Evolutionary conservation across 257 asterid genomes (phyloP).

Genomic region (Forsythia viridissima): DNA sequence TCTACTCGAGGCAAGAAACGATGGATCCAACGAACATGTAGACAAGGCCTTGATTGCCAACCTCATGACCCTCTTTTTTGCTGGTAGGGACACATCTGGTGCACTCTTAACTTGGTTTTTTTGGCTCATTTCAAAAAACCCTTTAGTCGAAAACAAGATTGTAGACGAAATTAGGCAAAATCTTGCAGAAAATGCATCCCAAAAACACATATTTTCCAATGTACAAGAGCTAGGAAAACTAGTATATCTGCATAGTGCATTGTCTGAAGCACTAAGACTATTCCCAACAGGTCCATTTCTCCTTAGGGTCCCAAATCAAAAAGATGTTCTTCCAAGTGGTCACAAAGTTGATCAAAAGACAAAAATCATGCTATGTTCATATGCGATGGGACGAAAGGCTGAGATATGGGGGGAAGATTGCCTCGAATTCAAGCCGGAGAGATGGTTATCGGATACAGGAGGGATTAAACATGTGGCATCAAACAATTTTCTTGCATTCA

Average conservation of each 20-base stretch:
- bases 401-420: slow-evolving; percentile 52
- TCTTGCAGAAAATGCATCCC: neutral
- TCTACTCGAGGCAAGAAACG: neutral
- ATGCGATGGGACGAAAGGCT: slow-evolving; percentile 44
- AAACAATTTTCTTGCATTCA: slow-evolving; percentile 34
- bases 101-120: slow-evolving; percentile 51
- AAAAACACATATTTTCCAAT: slow-evolving; percentile 19
- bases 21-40: slow-evolving; percentile 1
- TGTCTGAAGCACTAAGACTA: slow-evolving; percentile 40
- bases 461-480: slow-evolving; percentile 34
- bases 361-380: slow-evolving; percentile 30
- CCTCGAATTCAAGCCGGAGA: slow-evolving; percentile 48
- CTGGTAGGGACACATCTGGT: slow-evolving; percentile 51
- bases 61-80: slow-evolving; percentile 44
- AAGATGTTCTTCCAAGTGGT: slow-evolving; percentile 14
- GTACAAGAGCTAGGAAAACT: slow-evolving; percentile 31
- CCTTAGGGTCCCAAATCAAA: slow-evolving; percentile 32
- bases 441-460: slow-evolving; percentile 38
- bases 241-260: slow-evolving; percentile 41
- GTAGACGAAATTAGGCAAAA: slow-evolving; percentile 26
- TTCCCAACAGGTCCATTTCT: slow-evolving; percentile 43
- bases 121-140: slow-evolving; percentile 40
- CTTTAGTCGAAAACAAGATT: slow-evolving; percentile 23
- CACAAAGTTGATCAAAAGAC: too few species aligned
- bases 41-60: slow-evolving; percentile 31